Evolutionary conservation across 2,329 filamentous ascomycete species (phyloP), one percentile per base, ranked within the genome.

Genomic region (Pseudogymnoascus sp.): DNA sequence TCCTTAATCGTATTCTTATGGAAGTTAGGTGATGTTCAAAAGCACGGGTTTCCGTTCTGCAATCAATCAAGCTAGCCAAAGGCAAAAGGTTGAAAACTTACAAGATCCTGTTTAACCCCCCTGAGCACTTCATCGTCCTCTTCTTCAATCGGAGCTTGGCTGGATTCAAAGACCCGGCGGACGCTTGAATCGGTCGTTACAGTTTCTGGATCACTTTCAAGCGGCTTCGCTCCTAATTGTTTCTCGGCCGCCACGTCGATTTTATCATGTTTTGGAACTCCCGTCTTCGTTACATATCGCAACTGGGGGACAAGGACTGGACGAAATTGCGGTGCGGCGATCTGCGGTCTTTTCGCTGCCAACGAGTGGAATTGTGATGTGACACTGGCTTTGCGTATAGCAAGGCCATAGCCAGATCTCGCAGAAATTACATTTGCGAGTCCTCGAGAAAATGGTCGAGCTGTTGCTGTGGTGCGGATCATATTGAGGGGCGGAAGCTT

Each of bases 1-100:
- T 90, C 85, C 70, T 84, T 85, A 71, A 91, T 82, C 7, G 82
- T 82, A 71, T 81, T 77, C 84, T 90, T 90, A 70, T 16, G 2
- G 1, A 8, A 63, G 25, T 33, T 18, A 59, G 38, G 4, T 16
- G 50, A 63, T 56, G 67, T 64, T 65, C 37, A 63, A 18, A 16
- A 18, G 18, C 11, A 63, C 35, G 7, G 4, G 0, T 1, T 14
- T 11, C 3, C n/a, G 4, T 23, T 18, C 25, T 6, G 35, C 1
- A 33, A 61, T 40, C 18, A n/a, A 23, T 37, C 1, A 60, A 18
- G 42, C n/a, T 1, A 18, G 16, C 11, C 50, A 10, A 38, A 16
- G 37, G 3, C 6, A 21, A 37, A 37, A 14, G 11, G 18, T 28
- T n/a, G 23, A 33, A 61, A 61, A 77, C 81, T 44, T 79, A 90